Evolutionary conservation across 140 eudicot species (phyloP).

Genomic region (Oenanthe javanica): DNA sequence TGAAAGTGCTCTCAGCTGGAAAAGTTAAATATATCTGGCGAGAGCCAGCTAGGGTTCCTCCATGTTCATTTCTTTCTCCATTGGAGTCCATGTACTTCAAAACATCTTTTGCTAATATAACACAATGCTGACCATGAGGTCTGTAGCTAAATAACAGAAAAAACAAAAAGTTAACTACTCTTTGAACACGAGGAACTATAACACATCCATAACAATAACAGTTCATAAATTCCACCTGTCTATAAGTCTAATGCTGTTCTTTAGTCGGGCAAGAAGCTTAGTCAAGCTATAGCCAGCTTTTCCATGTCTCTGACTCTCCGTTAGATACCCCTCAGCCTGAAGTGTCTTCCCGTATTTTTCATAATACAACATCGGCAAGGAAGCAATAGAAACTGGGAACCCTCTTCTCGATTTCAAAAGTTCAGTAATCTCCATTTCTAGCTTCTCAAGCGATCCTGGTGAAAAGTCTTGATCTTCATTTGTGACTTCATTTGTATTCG

Average conservation of each 20-base stretch:
- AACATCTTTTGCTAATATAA: conserved; percentile 72
- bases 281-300: conserved; percentile 91
- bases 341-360: conserved; percentile 49
- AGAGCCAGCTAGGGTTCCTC: conserved; percentile 74
- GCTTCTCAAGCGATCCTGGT: conserved; percentile 42
- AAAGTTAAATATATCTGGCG: conserved; percentile 90
- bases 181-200: not conserved
- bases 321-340: conserved; percentile 86
- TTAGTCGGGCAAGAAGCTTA: conserved; percentile 77
- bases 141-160: conserved; percentile 30
- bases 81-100: conserved; percentile 53
- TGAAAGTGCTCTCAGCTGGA: conserved; percentile 88
- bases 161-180: conserved; percentile 12
- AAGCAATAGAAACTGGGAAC: conserved; percentile 55
- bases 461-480: conserved; percentile 36
- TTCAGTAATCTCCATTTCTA: conserved; percentile 59
- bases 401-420: conserved; percentile 53
- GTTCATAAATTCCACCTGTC: conserved; percentile 45
- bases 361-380: conserved; percentile 57
- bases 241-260: conserved; percentile 56
- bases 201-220: not conserved
- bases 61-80: conserved; percentile 76
- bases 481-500: conserved; percentile 16
- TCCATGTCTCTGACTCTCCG: conserved; percentile 93
- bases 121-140: conserved; percentile 91